Conservation (phyloP, 2,329 filamentous ascomycete genomes). For the Dryadomyces sulphureus region DNA sequence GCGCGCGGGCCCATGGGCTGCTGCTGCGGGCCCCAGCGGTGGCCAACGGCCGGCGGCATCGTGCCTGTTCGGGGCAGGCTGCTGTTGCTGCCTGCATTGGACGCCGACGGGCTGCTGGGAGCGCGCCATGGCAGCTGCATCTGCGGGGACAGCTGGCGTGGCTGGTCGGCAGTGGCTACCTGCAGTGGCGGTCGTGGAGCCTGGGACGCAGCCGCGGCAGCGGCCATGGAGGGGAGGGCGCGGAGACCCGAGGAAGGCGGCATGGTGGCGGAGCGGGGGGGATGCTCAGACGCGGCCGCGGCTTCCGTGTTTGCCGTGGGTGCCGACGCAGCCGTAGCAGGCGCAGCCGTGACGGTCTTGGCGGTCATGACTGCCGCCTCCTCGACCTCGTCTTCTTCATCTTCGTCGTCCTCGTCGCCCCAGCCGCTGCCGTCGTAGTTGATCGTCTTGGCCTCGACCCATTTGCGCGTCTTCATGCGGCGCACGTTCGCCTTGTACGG, state of each 20-base stretch:
- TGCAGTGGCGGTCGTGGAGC: neutral
- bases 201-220: conserved; percentile 3
- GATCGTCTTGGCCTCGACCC: conserved; percentile 76
- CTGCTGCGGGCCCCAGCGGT: conserved; percentile 10
- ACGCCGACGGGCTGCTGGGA: conserved; percentile 11
- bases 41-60: conserved; percentile 16
- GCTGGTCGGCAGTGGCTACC: conserved; percentile 3
- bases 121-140: neutral
- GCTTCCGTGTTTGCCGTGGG: no score
- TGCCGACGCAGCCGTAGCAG: conserved; percentile 7
- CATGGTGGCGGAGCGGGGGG: neutral
- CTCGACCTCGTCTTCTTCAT: conserved; percentile 43
- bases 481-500: conserved; percentile 74
- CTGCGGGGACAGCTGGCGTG: no score
- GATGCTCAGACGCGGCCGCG: no score
- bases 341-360: conserved; percentile 15
- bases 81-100: neutral
- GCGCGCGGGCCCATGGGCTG: conserved; percentile 23
- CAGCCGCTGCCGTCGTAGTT: conserved; percentile 91
- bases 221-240: conserved; percentile 3
- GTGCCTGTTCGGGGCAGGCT: conserved; percentile 9
- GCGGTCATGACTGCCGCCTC: conserved; percentile 35
- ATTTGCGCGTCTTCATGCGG: conserved; percentile 83
- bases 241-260: neutral
- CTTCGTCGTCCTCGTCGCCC: conserved; percentile 59